phyloP scores from a whole-genome alignment of 108 stramenopile genomes.

The Nitzschia palea region DNA sequence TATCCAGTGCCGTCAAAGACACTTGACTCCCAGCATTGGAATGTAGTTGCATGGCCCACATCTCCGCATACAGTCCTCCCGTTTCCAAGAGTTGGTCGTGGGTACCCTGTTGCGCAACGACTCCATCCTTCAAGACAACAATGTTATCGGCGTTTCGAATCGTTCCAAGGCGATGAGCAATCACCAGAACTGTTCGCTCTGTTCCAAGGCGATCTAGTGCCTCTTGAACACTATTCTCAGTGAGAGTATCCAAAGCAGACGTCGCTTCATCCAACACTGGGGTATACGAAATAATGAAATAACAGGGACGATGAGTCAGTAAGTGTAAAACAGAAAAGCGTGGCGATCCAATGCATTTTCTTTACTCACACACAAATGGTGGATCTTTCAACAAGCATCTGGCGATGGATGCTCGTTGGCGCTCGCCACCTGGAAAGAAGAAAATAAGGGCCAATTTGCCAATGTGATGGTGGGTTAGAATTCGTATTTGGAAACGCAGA shows the following conservation, averaged over 20 bases:
- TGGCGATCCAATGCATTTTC: too few relatives aligned
- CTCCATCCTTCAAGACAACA: constrained; percentile 91
- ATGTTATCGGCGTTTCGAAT: constrained; percentile 96
- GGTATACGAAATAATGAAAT: neutral
- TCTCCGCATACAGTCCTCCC: constrained; percentile 83
- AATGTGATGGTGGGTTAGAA: too few relatives aligned
- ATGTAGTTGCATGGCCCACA: constrained; percentile 87
- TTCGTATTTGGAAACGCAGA: too few relatives aligned
- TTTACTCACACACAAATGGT: constrained; percentile 69
- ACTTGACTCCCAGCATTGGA: neutral
- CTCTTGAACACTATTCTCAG: constrained; percentile 91
- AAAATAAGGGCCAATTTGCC: neutral
- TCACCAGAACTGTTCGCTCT: constrained; percentile 92
- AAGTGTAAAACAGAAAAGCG: too few relatives aligned
- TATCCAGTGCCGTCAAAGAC: neutral
- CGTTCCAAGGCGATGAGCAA: constrained; percentile 97
- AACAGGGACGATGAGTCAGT: neutral
- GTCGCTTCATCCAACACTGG: constrained; percentile 65
- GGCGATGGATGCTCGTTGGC: constrained; percentile 76
- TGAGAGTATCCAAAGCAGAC: constrained; percentile 73
- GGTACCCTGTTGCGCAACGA: constrained; percentile 92
- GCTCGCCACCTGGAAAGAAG: constrained; percentile 50
- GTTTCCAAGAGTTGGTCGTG: constrained; percentile 89
- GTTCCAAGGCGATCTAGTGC: constrained; percentile 90
- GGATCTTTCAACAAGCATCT: constrained; percentile 95